Evolutionary conservation across 1,284 basidiomycete species (phyloP).

Genomic region (Acaromyces ingoldii): DNA sequence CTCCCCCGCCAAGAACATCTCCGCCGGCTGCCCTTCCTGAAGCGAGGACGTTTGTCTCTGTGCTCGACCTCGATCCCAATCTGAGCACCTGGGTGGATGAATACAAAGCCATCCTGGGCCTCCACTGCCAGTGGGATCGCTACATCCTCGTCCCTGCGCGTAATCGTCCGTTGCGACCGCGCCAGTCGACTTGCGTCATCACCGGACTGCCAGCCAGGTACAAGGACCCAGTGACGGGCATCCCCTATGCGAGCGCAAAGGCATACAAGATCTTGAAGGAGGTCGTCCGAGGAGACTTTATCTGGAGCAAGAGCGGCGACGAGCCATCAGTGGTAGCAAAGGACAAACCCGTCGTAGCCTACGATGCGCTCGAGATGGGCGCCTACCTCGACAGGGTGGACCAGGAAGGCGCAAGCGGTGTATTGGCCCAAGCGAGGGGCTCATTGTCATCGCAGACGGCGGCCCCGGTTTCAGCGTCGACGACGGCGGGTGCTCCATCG

Average conservation of each 20-base stretch:
- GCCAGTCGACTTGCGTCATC: slow-evolving; percentile 53
- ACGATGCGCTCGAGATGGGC: slow-evolving; percentile 20
- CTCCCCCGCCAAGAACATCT: too few species aligned
- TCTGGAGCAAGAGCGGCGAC: slow-evolving; percentile 25
- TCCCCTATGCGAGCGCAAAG: slow-evolving; percentile 67
- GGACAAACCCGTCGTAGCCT: slow-evolving; percentile 1
- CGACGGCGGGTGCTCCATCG: background rate
- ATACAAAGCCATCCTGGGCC: slow-evolving; percentile 71
- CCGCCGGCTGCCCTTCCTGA: too few species aligned
- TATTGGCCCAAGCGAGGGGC: slow-evolving; percentile 11
- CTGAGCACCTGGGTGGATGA: slow-evolving; percentile 63
- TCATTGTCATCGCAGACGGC: background rate
- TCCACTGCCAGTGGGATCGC: slow-evolving; percentile 54
- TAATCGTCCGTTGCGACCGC: slow-evolving; percentile 52
- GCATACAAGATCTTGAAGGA: slow-evolving; percentile 63
- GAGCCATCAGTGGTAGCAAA: too few species aligned
- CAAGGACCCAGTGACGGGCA: slow-evolving; percentile 67
- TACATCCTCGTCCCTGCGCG: slow-evolving; percentile 52
- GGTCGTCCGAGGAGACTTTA: slow-evolving; percentile 58
- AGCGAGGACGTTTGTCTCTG: too few species aligned
- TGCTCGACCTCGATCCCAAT: too few species aligned
- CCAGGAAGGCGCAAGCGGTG: slow-evolving; percentile 18
- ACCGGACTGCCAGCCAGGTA: slow-evolving; percentile 59
- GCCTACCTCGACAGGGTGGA: slow-evolving; percentile 18
- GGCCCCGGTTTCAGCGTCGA: background rate